Evolutionary conservation across 148 eudicot species (phyloP), one percentile per base, ranked within the genome.

Genomic region (Rhododendron mucronatum): DNA sequence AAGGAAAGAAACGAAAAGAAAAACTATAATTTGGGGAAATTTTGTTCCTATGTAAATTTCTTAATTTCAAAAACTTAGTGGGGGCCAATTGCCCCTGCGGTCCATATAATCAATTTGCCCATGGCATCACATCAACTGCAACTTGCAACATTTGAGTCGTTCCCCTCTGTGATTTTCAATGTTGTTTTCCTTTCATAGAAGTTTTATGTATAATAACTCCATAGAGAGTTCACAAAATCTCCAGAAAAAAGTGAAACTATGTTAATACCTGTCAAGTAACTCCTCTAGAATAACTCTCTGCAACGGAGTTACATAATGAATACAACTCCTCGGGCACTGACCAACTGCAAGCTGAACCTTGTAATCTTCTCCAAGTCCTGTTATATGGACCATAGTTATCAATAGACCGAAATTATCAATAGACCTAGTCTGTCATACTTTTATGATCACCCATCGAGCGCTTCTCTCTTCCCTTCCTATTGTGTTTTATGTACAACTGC

Each of bases 251-350:
- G 73, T 77, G 45, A 20, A 28, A 71, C 28, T 26, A 35, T 78
- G 53, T n/a, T 16, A 28, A 10, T 90, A 95, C 99, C 99, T 89
- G 87, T 90, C 88, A 65, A 97, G 98, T 37, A 95, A 92, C 93
- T 97, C 99, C 88, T 94, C 94, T 33, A 97, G 88, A 88, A 97
- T 88, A 73, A 93, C 88, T 92, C 98, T 97, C 86, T 97, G 99
- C 44, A 98, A 95, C 63, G 98, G 95, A 61, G 98, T 97, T 26
- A 97, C 98, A 88, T 94, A 97, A 88, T 97, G 96, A 84, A 97
- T 97, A 87, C 98, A 97, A 88, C 89, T 97, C 88, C 94, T 91
- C 4, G 99, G 98, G 89, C 99, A 96, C 91, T 92, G 99, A 55
- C 98, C 96, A 20, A 91, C 95, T 39, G 99, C 98, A 84, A 88